Base-by-base conservation (phyloP, 441 rosid species). In the Omphalea diandra region DNA sequence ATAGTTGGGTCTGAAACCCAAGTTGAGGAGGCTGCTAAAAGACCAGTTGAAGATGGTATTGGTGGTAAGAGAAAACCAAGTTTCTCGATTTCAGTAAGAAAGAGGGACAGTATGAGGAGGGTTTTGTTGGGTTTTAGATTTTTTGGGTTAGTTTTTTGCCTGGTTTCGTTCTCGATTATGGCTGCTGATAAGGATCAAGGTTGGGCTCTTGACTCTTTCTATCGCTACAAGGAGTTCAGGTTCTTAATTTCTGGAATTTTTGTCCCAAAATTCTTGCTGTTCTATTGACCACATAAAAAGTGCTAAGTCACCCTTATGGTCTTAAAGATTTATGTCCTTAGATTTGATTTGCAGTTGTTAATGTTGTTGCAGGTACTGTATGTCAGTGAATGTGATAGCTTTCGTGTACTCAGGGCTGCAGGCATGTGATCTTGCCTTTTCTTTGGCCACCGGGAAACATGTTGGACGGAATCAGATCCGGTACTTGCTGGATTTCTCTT, bases 151-250 rank as follows among this genome's bases (percentile, higher is more conserved):
- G 67, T 84, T 44, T 88, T 84, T 29, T 86, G 93, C 67, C 86
- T 91, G 68, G 82, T 85, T 66, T 88, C 97, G 5, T 86, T 91
- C 66, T 88, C 96, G 5, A 77, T 94, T 32, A 75, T 94, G 88
- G 95, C 88, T 31, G 86, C 96, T 53, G 98, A 94, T 70, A 84
- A 69, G 81, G 79, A 90, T 74, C 86, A 89, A 71, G 98, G 97
- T 44, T 91, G 97, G 97, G 95, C 97, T 47, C 75, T 83, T 74
- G 98, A 91, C 77, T 91, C 97, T 69, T 91, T 91, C 84, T 72
- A 83, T 79, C 75, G 71, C 8, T 94, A 90, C 93, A 82, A 79
- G 76, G 97, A 94, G 76, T 88, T 91, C 90, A 90, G 96, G 97
- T 93, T 22, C 15, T 52, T 40, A 44, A 1, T 15, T 49, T 47